Evolutionary conservation across 805 yeast species (phyloP).

Genomic region (Lachancea waltii): DNA sequence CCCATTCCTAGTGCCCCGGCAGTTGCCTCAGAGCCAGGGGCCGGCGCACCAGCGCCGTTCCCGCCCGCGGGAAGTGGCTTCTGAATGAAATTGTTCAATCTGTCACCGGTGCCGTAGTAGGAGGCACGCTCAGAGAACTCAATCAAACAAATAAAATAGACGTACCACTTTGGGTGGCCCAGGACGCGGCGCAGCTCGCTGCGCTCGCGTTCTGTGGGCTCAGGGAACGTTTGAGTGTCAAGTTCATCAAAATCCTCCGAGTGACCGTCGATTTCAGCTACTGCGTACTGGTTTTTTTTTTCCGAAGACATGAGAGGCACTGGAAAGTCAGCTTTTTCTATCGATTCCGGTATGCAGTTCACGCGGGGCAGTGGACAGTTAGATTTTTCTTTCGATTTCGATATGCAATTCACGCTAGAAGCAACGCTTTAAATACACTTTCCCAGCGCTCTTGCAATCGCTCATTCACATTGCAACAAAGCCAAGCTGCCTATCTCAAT

Average conservation of each 20-base stretch:
- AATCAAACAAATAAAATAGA: conserved; percentile 52
- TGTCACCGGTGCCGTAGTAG: conserved; percentile 70
- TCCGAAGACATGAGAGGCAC: too few relatives aligned
- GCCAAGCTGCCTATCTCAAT: too few relatives aligned
- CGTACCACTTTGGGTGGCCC: conserved; percentile 37
- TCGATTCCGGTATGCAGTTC: too few relatives aligned
- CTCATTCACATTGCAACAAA: too few relatives aligned
- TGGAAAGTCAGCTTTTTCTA: too few relatives aligned
- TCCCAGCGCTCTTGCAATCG: too few relatives aligned
- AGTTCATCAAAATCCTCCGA: conserved; percentile 9
- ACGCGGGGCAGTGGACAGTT: too few relatives aligned
- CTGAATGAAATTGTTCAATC: conserved; percentile 76
- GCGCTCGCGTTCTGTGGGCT: conserved; percentile 30
- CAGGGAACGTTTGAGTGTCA: conserved; percentile 7
- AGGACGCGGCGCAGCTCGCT: conserved; percentile 25
- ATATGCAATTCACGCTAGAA: too few relatives aligned
- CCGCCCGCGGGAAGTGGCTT: conserved; percentile 7
- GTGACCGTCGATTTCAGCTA: conserved; percentile 6
- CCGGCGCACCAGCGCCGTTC: conserved; percentile 31
- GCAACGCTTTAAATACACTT: too few relatives aligned
- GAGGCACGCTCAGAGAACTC: conserved; percentile 80
- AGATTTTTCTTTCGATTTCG: too few relatives aligned
- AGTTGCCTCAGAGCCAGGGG: conserved; percentile 29
- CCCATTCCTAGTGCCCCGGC: conserved; percentile 56
- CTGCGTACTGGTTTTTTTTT: background rate